Base-by-base conservation (phyloP, 108 stramenopile genomes). In the Bacterosira constricta region DNA sequence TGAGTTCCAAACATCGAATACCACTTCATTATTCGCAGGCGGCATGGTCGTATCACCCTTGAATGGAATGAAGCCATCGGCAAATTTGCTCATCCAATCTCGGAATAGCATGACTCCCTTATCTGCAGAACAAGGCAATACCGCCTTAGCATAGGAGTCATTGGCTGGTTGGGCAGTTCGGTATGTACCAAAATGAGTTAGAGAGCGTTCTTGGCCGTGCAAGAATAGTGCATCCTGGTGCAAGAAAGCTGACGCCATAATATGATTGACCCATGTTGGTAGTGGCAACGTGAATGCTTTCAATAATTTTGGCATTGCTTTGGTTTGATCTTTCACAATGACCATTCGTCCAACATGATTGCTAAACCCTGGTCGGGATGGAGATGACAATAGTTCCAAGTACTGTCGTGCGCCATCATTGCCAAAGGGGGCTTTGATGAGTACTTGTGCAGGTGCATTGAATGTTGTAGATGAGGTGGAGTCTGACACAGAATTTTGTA, bases 261-360 rank as follows among this genome's bases (percentile, higher is more conserved):
- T 17, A 46, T 80, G 79, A 69, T 74, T 73, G 9, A 73, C 13
- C 79, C 79, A 80, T 59, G 37, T 68, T 1, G 79, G 79, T 38
- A 80, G 56, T 3, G 72, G 79, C 38, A 39, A 0, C 1, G 63
- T 68, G 54, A 80, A 80, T 42, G 3, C 21, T 21, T 49, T 45
- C 20, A 80, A 30, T 23, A 57, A 27, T 13, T 23, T 26, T 3
- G 71, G 78, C 66, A 53, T 73, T 15, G 54, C 20, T 1, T 53
- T 52, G 25, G 29, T 49, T 31, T 31, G 1, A 11, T 63, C 78
- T 35, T 74, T 80, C 10, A 60, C n/a, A 6, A 80, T 55, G 0
- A 80, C 79, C 45, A 68, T 66, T 26, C 79, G 71, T 3, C 79
- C 79, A 29, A 73, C 41, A 36, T 80, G 79, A 21, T 80, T 68